phyloP scores from a whole-genome alignment of 225 moss, liverwort and hornwort species.

The Neckera pumila region DNA sequence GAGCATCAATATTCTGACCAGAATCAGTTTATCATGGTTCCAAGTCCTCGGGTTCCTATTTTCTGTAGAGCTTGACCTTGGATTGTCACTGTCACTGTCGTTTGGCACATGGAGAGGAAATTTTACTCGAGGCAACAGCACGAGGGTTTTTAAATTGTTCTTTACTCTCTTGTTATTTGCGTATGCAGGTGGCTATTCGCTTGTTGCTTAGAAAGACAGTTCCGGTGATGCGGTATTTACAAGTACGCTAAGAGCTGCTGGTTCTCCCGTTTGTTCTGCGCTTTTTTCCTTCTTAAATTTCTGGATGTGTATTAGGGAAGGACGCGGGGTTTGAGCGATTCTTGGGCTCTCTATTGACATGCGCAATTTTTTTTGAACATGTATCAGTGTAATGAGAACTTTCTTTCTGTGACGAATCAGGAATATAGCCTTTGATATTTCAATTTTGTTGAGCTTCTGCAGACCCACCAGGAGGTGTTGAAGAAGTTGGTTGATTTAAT shows the following conservation, averaged over 20 bases:
- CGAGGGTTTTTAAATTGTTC: neutral
- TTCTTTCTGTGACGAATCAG: neutral
- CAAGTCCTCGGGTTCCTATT: neutral
- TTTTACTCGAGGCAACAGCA: neutral
- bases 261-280: neutral
- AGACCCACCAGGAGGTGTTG: conserved; percentile 95
- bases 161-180: neutral
- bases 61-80: neutral
- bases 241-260: conserved; percentile 36
- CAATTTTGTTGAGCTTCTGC: neutral
- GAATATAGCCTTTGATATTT: neutral
- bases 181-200: conserved; percentile 79
- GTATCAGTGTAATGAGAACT: neutral
- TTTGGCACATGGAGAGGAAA: neutral
- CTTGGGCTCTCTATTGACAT: neutral
- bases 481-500: conserved; percentile 96
- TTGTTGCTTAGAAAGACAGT: conserved; percentile 95
- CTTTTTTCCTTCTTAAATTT: neutral
- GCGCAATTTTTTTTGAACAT: neutral
- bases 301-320: neutral
- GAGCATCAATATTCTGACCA: neutral
- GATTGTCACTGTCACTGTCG: neutral
- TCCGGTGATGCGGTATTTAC: conserved; percentile 81
- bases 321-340: neutral
- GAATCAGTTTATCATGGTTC: neutral